Conservation (phyloP, 1,284 basidiomycete species). For the Naganishia liquefaciens region DNA sequence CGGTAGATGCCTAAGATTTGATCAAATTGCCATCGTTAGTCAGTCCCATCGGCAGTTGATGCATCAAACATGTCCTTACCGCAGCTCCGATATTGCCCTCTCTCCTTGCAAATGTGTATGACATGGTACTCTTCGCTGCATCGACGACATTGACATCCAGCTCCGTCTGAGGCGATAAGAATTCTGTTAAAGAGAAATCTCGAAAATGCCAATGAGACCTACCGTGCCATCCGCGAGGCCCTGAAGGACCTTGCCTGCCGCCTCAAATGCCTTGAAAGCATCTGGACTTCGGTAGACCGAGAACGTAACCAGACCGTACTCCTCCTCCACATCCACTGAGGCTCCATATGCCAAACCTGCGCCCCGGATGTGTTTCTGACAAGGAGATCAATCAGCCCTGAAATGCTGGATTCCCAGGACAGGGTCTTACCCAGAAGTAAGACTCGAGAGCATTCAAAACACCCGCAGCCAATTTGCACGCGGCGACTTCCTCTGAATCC, state of each 20-base stretch:
- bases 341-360: constrained; percentile 94
- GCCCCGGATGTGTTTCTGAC: constrained; percentile 72
- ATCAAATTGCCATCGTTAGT: background rate
- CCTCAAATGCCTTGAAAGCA: constrained; percentile 76
- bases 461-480: constrained; percentile 78
- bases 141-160: constrained; percentile 83
- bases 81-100: constrained; percentile 83
- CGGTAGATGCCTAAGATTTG: constrained; percentile 64
- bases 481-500: constrained; percentile 79
- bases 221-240: constrained; percentile 77
- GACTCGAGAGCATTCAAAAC: constrained; percentile 92
- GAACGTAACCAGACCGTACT: constrained; percentile 80
- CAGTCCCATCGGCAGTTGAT: constrained; percentile 7
- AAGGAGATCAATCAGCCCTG: background rate
- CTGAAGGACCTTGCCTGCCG: constrained; percentile 72
- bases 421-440: constrained; percentile 77
- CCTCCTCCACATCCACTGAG: constrained; percentile 72
- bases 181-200: background rate
- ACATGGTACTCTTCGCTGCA: constrained; percentile 87
- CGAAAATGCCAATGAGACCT: constrained; percentile 42
- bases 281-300: constrained; percentile 85
- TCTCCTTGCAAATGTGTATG: constrained; percentile 75
- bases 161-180: constrained; percentile 62
- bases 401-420: background rate
- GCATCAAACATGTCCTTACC: constrained; percentile 57